Percentiles rank a stretch among this genome's conserved stretches.
These are phyloP conservation scores for Drechslerella dactyloides DNA, from an alignment of 2,329 filamentous ascomycete genomes.

Conservation along the genomic window DNA sequence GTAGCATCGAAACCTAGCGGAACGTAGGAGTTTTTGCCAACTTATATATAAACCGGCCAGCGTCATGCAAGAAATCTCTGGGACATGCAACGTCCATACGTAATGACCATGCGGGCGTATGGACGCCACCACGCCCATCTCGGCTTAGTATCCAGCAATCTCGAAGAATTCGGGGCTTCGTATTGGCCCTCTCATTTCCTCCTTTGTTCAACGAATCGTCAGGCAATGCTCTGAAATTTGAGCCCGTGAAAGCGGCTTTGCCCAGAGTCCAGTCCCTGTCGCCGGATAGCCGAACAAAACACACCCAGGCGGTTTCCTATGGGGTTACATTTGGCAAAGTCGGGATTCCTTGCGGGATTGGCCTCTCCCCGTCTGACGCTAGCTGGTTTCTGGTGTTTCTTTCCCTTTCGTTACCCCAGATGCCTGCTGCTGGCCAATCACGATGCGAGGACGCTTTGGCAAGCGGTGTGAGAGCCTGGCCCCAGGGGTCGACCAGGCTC, in stretches of 20 bases:
- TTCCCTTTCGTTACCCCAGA: constrained; percentile 28
- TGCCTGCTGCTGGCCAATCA: constrained; percentile 42
- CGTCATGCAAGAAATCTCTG: neutral
- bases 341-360: constrained; percentile 29
- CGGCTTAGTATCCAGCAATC: constrained; percentile 33
- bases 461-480: constrained; percentile 10
- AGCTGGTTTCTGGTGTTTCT: constrained; percentile 24
- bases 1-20: constrained; percentile 3
- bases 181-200: constrained; percentile 9
- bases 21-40: constrained; percentile 1
- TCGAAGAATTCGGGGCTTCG: constrained; percentile 13
- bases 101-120: constrained; percentile 22
- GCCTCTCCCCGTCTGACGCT: neutral
- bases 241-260: neutral
- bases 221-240: neutral
- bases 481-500: neutral
- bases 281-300: constrained; percentile 19
- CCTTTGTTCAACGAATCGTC: neutral
- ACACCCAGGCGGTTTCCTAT: constrained; percentile 21
- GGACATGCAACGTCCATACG: constrained; percentile 12
- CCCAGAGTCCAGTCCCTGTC: constrained; percentile 13
- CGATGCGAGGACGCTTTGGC: constrained; percentile 11
- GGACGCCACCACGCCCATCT: constrained; percentile 25
- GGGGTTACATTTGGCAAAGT: constrained; percentile 45
- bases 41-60: neutral